Conservation (phyloP, 129 eudicot species). For the Arctium minus region DNA sequence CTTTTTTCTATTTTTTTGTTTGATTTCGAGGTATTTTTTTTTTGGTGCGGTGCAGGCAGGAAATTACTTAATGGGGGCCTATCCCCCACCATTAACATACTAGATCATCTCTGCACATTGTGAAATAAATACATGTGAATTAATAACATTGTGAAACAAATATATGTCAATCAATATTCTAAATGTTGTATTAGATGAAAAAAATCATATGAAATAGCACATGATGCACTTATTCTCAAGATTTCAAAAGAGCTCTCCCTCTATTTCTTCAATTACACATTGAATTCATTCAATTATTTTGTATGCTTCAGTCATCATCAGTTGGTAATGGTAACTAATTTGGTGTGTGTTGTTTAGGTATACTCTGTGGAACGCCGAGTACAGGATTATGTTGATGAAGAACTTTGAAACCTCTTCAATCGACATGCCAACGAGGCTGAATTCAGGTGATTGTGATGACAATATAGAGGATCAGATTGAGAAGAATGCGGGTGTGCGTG, state of each 20-base stretch:
- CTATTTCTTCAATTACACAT: neutral
- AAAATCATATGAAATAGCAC: neutral
- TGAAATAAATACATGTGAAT: neutral
- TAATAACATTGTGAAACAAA: neutral
- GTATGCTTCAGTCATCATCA: neutral
- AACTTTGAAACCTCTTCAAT: slow-evolving; percentile 46
- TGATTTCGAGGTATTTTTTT: too few species aligned
- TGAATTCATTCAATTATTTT: neutral
- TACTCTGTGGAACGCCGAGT: slow-evolving; percentile 80
- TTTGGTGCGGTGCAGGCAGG: too few species aligned
- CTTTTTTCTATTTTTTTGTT: too few species aligned
- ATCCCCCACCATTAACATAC: too few species aligned
- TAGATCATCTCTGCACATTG: too few species aligned
- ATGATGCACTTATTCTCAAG: neutral
- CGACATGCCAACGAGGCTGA: slow-evolving; percentile 9
- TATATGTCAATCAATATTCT: neutral
- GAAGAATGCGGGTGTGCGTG: slow-evolving; percentile 23
- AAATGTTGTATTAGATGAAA: neutral
- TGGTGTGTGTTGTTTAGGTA: slow-evolving; percentile 41
- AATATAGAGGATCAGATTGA: slow-evolving; percentile 22
- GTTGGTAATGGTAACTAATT: neutral
- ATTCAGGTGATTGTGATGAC: slow-evolving; percentile 22
- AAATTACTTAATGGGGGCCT: too few species aligned
- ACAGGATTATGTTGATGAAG: slow-evolving; percentile 55
- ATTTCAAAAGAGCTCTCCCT: neutral